Evolutionary conservation across 2,329 filamentous ascomycete species (phyloP).

Genomic region (Fusarium solani-melongenae): DNA sequence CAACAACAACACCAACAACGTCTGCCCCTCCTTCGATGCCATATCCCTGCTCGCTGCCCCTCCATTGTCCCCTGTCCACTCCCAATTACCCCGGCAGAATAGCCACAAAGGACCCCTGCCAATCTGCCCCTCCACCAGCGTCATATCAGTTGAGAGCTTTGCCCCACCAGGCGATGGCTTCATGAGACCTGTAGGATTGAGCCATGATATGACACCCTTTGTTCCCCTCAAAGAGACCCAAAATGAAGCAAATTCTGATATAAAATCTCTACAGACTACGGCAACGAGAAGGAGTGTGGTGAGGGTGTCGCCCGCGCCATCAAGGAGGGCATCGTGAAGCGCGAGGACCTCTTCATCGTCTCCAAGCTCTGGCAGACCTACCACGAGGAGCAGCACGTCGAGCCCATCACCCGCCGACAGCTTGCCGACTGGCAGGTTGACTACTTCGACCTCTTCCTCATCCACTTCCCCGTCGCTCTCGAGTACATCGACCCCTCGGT

Average conservation of each 20-base stretch:
- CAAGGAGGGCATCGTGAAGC: slow-evolving; percentile 82
- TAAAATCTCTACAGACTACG: slow-evolving; percentile 72
- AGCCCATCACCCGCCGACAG: slow-evolving; percentile 80
- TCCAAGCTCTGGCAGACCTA: slow-evolving; percentile 95
- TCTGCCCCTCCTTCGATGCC: slow-evolving; percentile 26
- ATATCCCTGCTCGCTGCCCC: slow-evolving; percentile 11
- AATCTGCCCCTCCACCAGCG: slow-evolving; percentile 34
- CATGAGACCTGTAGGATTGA: slow-evolving; percentile 8
- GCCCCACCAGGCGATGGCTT: slow-evolving; percentile 31
- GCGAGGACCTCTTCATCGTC: slow-evolving; percentile 90
- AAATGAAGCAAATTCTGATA: slow-evolving; percentile 12
- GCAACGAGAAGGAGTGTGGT: slow-evolving; percentile 83
- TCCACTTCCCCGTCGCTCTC: slow-evolving; percentile 89
- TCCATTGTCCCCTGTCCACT: slow-evolving; percentile 18
- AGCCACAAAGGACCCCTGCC: slow-evolving; percentile 40
- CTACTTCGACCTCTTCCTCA: slow-evolving; percentile 90
- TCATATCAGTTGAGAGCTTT: slow-evolving; percentile 12
- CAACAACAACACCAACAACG: slow-evolving; percentile 2
- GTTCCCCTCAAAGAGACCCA: not conserved
- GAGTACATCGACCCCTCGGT: slow-evolving; percentile 85
- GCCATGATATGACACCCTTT: not conserved
- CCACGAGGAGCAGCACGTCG: slow-evolving; percentile 82
- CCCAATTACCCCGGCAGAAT: slow-evolving; percentile 41
- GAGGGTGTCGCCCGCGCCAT: slow-evolving; percentile 83
- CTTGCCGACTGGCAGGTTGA: slow-evolving; percentile 85